These are phyloP conservation scores for Blastobotrys parvus DNA, from an alignment of 805 yeast genomes.

Conservation along the genomic window DNA sequence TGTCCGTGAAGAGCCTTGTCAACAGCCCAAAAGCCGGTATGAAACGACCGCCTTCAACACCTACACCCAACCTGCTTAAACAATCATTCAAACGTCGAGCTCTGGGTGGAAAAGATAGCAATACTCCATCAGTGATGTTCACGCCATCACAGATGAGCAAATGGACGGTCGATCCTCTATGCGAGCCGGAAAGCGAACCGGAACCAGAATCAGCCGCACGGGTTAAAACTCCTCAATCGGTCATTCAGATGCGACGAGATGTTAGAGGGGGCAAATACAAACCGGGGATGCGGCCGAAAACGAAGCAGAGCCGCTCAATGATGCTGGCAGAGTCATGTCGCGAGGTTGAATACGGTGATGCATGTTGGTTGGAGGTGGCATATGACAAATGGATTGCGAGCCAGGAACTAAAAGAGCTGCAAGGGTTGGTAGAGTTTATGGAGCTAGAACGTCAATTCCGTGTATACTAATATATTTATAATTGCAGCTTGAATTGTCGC, in stretches of 20 bases:
- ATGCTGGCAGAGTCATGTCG: too few species aligned
- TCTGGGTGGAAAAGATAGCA: slow-evolving; percentile 2
- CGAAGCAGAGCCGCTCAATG: too few species aligned
- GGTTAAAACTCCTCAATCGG: neutral
- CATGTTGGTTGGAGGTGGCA: too few species aligned
- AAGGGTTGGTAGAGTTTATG: slow-evolving; percentile 14
- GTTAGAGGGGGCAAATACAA: too few species aligned
- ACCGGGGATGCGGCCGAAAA: too few species aligned
- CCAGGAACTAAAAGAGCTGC: slow-evolving; percentile 7
- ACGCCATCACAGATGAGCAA: neutral
- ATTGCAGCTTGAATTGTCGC: slow-evolving; percentile 9
- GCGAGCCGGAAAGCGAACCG: too few species aligned
- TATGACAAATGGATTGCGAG: slow-evolving; percentile 10
- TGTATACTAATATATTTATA: slow-evolving; percentile 6
- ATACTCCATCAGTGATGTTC: too few species aligned
- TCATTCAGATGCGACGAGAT: neutral
- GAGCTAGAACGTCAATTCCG: slow-evolving; percentile 15
- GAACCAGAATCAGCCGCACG: too few species aligned
- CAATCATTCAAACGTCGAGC: slow-evolving; percentile 5
- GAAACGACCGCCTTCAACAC: slow-evolving; percentile 11
- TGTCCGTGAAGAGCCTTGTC: neutral
- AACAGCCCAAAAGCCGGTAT: slow-evolving; percentile 1
- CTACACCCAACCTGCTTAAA: slow-evolving; percentile 12
- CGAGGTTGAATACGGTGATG: too few species aligned
- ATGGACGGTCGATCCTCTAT: neutral